These are phyloP conservation scores for Yamadazyma insecticola DNA, from an alignment of 805 yeast genomes.

Conservation along the genomic window DNA sequence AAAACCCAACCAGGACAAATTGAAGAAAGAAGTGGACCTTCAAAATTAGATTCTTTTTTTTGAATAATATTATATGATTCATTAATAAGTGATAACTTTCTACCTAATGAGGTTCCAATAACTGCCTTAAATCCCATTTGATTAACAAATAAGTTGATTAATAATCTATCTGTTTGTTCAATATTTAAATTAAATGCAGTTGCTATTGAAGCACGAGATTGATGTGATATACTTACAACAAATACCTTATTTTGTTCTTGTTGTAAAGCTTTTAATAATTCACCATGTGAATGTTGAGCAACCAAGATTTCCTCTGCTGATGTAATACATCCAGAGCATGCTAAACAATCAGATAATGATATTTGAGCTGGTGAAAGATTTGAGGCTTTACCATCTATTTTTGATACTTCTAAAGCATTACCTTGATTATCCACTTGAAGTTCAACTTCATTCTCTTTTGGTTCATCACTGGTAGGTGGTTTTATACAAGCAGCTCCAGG, in stretches of 20 bases:
- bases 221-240: conserved; percentile 81
- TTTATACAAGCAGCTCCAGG: conserved; percentile 95
- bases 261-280: conserved; percentile 58
- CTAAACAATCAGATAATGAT: conserved; percentile 86
- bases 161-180: conserved; percentile 54
- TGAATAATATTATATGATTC: conserved; percentile 40
- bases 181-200: conserved; percentile 54
- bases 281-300: conserved; percentile 84
- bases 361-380: conserved; percentile 77
- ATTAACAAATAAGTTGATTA: conserved; percentile 54
- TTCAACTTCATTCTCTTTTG: conserved; percentile 36
- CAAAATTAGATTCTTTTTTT: conserved; percentile 26
- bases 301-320: conserved; percentile 94
- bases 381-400: conserved; percentile 48
- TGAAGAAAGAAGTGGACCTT: conserved; percentile 59
- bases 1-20: conserved; percentile 96
- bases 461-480: conserved; percentile 40
- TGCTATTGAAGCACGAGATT: conserved; percentile 78
- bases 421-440: conserved; percentile 58
- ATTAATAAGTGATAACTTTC: conserved; percentile 55
- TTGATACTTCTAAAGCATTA: conserved; percentile 63
- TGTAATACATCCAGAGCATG: conserved; percentile 96
- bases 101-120: conserved; percentile 81
- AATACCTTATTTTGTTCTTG: conserved; percentile 34
- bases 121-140: conserved; percentile 66